Evolutionary conservation across 2,329 filamentous ascomycete genomes (phyloP).

Genomic region (Aspergillus sclerotialis): DNA sequence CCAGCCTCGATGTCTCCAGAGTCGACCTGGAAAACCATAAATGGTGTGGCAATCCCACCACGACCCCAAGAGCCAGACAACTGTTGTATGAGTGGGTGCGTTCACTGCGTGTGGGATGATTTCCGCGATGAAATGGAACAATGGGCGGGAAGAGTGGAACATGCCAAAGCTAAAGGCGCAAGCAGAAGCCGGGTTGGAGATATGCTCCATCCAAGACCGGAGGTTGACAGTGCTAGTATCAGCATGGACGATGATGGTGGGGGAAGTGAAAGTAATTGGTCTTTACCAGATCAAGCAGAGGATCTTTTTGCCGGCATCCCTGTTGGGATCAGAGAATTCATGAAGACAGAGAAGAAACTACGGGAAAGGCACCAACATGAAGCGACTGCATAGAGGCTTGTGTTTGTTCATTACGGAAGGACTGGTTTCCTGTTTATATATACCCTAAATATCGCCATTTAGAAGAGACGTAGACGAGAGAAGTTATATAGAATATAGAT

Average conservation of each 20-base stretch:
- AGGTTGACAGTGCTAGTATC: conserved; percentile 43
- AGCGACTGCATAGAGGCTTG: conserved; percentile 10
- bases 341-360: conserved; percentile 90
- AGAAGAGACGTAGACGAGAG: no score
- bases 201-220: conserved; percentile 28
- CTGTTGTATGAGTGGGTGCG: conserved; percentile 98
- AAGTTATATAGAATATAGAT: conserved; percentile 10
- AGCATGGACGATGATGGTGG: conserved; percentile 78
- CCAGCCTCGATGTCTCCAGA: conserved; percentile 51
- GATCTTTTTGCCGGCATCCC: conserved; percentile 75
- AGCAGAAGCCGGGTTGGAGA: conserved; percentile 21
- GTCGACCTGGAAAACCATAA: conserved; percentile 55
- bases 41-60: conserved; percentile 76
- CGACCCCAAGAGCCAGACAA: conserved; percentile 87
- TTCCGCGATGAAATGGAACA: conserved; percentile 89
- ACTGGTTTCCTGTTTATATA: conserved; percentile 1
- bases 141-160: conserved; percentile 62
- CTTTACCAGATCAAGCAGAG: conserved; percentile 36
- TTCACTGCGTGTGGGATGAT: conserved; percentile 93
- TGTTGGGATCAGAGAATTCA: conserved; percentile 91
- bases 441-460: conserved; percentile 1
- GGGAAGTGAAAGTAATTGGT: conserved; percentile 65
- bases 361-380: conserved; percentile 64
- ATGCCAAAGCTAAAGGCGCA: conserved; percentile 46
- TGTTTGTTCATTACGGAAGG: background rate